A percentile compares a stretch with the other conserved stretches of the same genome.
Conservation (phyloP, 2,329 filamentous ascomycete genomes). For the Beauveria australis region DNA sequence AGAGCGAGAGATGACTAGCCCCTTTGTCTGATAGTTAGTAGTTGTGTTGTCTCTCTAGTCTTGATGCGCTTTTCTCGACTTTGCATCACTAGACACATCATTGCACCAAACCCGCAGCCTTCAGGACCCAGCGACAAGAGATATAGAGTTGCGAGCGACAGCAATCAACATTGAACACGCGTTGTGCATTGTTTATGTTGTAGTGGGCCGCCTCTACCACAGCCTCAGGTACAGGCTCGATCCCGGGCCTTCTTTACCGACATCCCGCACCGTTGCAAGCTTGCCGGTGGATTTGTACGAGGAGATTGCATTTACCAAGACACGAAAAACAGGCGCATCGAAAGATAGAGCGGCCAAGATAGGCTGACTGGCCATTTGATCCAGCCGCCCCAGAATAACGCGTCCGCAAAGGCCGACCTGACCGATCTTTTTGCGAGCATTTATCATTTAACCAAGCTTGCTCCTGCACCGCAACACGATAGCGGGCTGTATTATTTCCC, state of each 20-base stretch:
- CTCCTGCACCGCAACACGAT: slow-evolving; percentile 1
- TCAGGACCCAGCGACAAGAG: too few relatives aligned
- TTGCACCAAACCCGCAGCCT: neutral
- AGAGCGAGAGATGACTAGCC: neutral
- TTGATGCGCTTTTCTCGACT: too few relatives aligned
- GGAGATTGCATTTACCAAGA: neutral
- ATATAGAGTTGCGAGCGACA: neutral
- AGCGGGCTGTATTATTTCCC: neutral
- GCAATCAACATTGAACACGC: neutral
- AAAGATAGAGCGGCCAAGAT: neutral
- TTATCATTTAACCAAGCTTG: neutral
- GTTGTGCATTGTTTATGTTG: neutral
- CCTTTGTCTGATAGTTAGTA: neutral
- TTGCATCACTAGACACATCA: neutral
- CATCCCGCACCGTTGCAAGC: neutral
- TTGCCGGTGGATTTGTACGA: neutral
- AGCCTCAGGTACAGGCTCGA: neutral
- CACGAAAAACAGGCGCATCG: neutral
- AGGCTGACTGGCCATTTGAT: neutral
- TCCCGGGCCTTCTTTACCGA: neutral
- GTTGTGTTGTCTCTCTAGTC: neutral
- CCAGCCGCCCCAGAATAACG: neutral
- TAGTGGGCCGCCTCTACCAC: neutral
- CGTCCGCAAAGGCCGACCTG: neutral
- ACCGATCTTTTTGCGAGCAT: neutral